phyloP scores from a whole-genome alignment of 331 rosid genomes.

The Pyracantha coccinea region DNA sequence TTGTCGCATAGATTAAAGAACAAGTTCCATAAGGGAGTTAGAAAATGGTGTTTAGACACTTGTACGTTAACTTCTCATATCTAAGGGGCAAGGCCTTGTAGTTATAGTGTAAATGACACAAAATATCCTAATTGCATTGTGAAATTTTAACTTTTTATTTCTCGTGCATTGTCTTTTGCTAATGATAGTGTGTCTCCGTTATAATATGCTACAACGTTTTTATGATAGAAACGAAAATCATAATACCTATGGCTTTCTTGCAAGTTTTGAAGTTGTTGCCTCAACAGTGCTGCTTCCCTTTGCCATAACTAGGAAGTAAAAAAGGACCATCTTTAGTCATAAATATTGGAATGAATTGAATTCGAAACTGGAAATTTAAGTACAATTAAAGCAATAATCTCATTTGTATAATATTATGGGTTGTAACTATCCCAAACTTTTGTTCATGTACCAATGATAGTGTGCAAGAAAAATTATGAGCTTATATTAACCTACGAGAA shows the following conservation, averaged over 20 bases:
- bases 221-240: not conserved
- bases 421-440: no score
- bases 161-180: not conserved
- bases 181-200: not conserved
- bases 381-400: not conserved
- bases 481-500: not conserved
- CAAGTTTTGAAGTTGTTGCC: constrained; percentile 74
- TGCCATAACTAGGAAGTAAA: constrained; percentile 70
- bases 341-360: not conserved
- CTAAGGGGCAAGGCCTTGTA: not conserved
- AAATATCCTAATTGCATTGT: not conserved
- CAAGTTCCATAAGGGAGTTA: no score
- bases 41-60: not conserved
- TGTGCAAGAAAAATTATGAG: not conserved
- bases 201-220: not conserved
- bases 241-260: constrained; percentile 82
- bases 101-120: not conserved
- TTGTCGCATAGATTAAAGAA: no score
- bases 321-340: constrained; percentile 8
- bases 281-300: constrained; percentile 79
- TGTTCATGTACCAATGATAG: not conserved
- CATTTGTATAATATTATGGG: not conserved
- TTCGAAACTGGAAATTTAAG: not conserved
- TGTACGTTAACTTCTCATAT: not conserved
- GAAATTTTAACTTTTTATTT: not conserved